Conservation (phyloP, 2,329 filamentous ascomycete genomes). For the Scytalidium lignicola region DNA sequence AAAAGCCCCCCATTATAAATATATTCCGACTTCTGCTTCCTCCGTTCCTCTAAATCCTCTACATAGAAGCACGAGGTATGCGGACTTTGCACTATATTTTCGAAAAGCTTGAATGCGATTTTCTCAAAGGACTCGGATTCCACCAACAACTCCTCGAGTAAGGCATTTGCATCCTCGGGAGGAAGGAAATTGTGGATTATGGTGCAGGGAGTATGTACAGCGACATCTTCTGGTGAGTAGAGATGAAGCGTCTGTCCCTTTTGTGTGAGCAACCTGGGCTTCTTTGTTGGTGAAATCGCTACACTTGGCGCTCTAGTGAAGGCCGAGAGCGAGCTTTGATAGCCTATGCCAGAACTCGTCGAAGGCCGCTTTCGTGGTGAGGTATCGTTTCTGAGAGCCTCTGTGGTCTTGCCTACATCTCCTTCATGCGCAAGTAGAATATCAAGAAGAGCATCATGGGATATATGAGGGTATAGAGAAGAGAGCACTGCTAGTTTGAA, state of each 20-base stretch:
- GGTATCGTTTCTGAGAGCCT: slow-evolving; percentile 40
- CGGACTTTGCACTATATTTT: slow-evolving; percentile 77
- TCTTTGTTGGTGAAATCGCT: slow-evolving; percentile 30
- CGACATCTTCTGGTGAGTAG: slow-evolving; percentile 76
- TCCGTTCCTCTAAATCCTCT: slow-evolving; percentile 63
- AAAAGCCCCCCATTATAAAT: slow-evolving; percentile 76
- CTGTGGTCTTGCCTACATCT: slow-evolving; percentile 61
- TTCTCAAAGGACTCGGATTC: slow-evolving; percentile 68
- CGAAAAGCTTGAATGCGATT: slow-evolving; percentile 79
- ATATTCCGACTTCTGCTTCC: slow-evolving; percentile 71
- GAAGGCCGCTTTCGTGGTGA: slow-evolving; percentile 19
- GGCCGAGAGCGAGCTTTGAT: slow-evolving; percentile 59
- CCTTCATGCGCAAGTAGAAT: slow-evolving; percentile 73
- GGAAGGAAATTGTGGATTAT: slow-evolving; percentile 90
- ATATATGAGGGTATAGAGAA: slow-evolving; percentile 64
- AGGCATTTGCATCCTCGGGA: slow-evolving; percentile 60
- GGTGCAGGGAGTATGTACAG: slow-evolving; percentile 80
- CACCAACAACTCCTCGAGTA: slow-evolving; percentile 69
- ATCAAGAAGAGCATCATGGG: slow-evolving; percentile 69
- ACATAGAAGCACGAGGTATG: slow-evolving; percentile 85
- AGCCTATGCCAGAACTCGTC: slow-evolving; percentile 32
- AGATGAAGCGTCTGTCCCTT: slow-evolving; percentile 81
- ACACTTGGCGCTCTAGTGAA: slow-evolving; percentile 31
- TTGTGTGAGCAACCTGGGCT: slow-evolving; percentile 53
- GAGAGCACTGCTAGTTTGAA: slow-evolving; percentile 80